Base-by-base conservation (phyloP, 805 yeast species). In the Starmerella bombi region DNA sequence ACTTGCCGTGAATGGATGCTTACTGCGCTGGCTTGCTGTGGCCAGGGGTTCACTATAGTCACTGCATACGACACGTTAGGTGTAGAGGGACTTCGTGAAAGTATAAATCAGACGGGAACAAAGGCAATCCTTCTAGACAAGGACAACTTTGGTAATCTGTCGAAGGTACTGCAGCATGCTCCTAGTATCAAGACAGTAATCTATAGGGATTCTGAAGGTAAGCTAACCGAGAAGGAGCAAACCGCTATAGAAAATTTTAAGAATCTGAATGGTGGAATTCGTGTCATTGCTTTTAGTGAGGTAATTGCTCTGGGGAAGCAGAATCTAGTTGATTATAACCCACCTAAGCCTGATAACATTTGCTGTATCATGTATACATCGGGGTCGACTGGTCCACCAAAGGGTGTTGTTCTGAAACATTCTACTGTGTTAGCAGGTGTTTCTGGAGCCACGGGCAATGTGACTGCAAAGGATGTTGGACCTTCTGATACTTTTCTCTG, bases 1-100 rank as follows among this genome's bases (percentile, higher is more conserved):
- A 91, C 98, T 12, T 80, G 93, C 14, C 78, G 74, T 42, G 75
- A 74, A 56, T 88, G 97, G 97, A 73, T 88, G 83, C 80, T 82
- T 63, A 72, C 82, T 25, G 88, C 75, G 49, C 60, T 83, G 44
- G 94, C 86, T 14, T 70, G 83, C 39, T 73, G 74, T 52, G 66
- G 85, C 38, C 95, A 84, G 61, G 63, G 71, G 37, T 77, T 91
- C 45, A 81, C 97, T 19, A 71, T 80, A 42, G 97, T 85, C 31
- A 91, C 98, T 14, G 97, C 98, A 29, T 91, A 91, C 61, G 58
- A 54, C 34, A 54, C 56, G 17, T 48, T 54, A 12, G 55, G 58
- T 25, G 40, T 43, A 17, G 52, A 51, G 32, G 64, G 63, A 20
- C 70, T 86, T 56, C 79, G 78, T 42, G 93, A 80, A 62, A 85